Conservation (phyloP, 2,329 filamentous ascomycete species). For the Capronia coronata region DNA sequence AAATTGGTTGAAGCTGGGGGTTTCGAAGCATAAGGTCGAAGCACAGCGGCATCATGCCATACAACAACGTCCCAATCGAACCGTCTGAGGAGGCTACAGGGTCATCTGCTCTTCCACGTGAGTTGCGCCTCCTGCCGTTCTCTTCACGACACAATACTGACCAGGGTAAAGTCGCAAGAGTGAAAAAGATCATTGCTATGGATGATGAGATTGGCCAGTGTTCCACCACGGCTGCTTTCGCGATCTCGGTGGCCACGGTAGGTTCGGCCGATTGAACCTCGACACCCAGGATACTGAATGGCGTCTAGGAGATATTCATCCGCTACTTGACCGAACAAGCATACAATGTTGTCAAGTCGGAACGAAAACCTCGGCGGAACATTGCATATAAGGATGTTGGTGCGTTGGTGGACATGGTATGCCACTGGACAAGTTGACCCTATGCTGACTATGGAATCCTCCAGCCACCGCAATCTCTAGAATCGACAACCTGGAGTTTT, state of each 20-base stretch:
- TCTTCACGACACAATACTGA: slow-evolving; percentile 14
- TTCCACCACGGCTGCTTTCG: slow-evolving; percentile 89
- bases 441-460: neutral
- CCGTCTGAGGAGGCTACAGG: slow-evolving; percentile 77
- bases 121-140: slow-evolving; percentile 34
- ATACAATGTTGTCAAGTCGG: slow-evolving; percentile 80
- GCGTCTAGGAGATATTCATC: slow-evolving; percentile 80
- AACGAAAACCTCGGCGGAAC: slow-evolving; percentile 85
- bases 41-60: slow-evolving; percentile 70
- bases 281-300: neutral
- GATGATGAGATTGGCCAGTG: slow-evolving; percentile 81
- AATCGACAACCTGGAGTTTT: slow-evolving; percentile 90
- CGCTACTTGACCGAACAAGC: slow-evolving; percentile 81
- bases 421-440: neutral
- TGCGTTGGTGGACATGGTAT: slow-evolving; percentile 40
- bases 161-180: slow-evolving; percentile 64
- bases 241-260: slow-evolving; percentile 84
- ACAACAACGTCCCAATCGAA: slow-evolving; percentile 78
- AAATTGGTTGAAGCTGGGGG: no score
- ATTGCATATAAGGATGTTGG: slow-evolving; percentile 94
- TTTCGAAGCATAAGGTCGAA: neutral
- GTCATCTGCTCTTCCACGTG: slow-evolving; percentile 76
- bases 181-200: slow-evolving; percentile 89
- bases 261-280: slow-evolving; percentile 28
- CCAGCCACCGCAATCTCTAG: slow-evolving; percentile 78